Evolutionary conservation across 2,329 filamentous ascomycete genomes (phyloP), one percentile per base, ranked within the genome.

Genomic region (Epichloe gansuensis): DNA sequence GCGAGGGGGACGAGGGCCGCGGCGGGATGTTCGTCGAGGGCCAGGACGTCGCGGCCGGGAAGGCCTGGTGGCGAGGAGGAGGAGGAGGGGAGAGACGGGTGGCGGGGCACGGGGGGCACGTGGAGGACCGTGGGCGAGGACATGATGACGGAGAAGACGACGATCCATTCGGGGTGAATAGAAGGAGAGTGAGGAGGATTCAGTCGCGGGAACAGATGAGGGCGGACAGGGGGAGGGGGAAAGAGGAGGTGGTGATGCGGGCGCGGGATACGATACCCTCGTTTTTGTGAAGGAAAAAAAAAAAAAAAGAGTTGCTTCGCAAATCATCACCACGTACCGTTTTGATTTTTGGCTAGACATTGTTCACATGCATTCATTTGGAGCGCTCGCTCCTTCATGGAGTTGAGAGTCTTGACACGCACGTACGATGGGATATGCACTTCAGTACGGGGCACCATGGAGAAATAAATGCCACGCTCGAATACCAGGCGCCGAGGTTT

Each of bases 101-200:
- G n/a, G 21, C 13, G 46, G 35, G 11, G 4, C 17, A n/a, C 2
- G 21, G 3, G 45, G 12, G 8, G 27, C n/a, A 46, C 3, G 23
- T 13, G 17, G 8, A 44, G 5, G 13, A 8, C 17, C 4, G 15
- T 4, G 38, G 5, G 8, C 4, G 40, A 15, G 23, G 38, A 39
- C 46, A 38, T 31, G 21, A 11, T 7, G 38, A 17, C 17, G 17
- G 17, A 17, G 17, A 17, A 13, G 58, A 64, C 0, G 63, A 68
- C 34, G 63, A 68, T 52, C 66, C 61, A 1, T 70, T 70, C 53
- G 68, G 68, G 3, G 55, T 70, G 15, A 58, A 60, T 25, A 61
- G 60, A 49, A 59, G 66, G 45, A 62, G 60, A 46, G 54, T 63
- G 41, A 57, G 58, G 25, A 60, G 68, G 15, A 58, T 63, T 46